phyloP scores from a whole-genome alignment of 2,329 filamentous ascomycete species.

The Claviceps purpurea region DNA sequence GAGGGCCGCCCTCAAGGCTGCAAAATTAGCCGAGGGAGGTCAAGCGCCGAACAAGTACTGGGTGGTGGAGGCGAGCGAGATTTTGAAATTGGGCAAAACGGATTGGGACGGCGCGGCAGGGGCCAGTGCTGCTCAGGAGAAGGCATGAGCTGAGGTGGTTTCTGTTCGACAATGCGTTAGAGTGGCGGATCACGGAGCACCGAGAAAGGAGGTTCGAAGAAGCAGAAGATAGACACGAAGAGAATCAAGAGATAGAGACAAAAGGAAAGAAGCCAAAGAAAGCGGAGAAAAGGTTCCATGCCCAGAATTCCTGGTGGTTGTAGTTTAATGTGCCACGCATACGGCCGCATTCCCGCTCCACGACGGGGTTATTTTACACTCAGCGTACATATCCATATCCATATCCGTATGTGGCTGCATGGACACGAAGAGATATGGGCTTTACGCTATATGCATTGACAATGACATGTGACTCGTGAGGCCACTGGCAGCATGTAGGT shows the following conservation, averaged over 20 bases:
- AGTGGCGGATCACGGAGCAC: too few relatives aligned
- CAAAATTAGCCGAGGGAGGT: conserved; percentile 41
- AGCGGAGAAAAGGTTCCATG: not conserved
- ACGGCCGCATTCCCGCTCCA: too few relatives aligned
- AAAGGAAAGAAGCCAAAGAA: not conserved
- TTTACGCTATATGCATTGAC: too few relatives aligned
- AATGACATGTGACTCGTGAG: too few relatives aligned
- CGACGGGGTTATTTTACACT: not conserved
- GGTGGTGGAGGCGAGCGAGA: conserved; percentile 46
- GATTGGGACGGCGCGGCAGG: conserved; percentile 29
- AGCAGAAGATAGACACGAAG: not conserved
- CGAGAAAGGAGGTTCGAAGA: too few relatives aligned
- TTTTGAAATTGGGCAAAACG: conserved; percentile 51
- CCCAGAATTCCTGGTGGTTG: not conserved
- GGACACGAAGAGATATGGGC: too few relatives aligned
- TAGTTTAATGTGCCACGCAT: not conserved
- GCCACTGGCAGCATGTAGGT: too few relatives aligned
- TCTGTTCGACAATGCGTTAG: too few relatives aligned
- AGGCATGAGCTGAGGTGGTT: not conserved
- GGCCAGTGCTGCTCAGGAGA: not conserved
- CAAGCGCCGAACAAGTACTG: conserved; percentile 48
- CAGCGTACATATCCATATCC: not conserved
- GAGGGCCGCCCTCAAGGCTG: conserved; percentile 49
- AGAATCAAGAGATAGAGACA: not conserved
- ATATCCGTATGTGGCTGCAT: not conserved